Conservation (phyloP, 2,329 filamentous ascomycete species). For the Fusarium sambucinum region DNA sequence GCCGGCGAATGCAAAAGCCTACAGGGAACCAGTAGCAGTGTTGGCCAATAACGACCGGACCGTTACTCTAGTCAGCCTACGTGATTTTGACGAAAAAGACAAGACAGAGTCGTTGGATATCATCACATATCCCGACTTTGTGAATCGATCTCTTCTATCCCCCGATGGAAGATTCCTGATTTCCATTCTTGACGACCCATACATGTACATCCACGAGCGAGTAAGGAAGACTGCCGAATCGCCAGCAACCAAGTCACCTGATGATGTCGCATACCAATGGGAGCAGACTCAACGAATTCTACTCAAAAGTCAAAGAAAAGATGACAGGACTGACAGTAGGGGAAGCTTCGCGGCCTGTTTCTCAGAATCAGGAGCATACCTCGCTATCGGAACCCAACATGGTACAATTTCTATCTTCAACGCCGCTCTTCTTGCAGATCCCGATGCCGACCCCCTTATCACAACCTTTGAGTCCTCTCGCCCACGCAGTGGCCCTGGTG, state of each 20-base stretch:
- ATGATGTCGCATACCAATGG: conserved; percentile 62
- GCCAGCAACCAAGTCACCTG: conserved; percentile 38
- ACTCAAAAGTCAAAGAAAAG: conserved; percentile 68
- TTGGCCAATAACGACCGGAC: conserved; percentile 93
- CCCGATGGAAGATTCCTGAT: conserved; percentile 85
- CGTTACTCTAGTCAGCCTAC: conserved; percentile 84
- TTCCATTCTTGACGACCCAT: conserved; percentile 88
- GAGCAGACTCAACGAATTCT: conserved; percentile 63
- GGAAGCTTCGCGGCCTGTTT: conserved; percentile 85
- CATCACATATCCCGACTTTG: conserved; percentile 81
- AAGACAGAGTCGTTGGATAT: conserved; percentile 72
- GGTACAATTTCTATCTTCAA: conserved; percentile 83
- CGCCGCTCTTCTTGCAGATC: conserved; percentile 60
- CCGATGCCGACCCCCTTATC: conserved; percentile 71
- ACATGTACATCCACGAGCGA: conserved; percentile 83
- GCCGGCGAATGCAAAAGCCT: conserved; percentile 53
- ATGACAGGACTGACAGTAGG: conserved; percentile 67
- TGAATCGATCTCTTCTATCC: conserved; percentile 95
- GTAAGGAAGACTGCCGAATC: conserved; percentile 53
- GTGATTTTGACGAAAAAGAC: conserved; percentile 63
- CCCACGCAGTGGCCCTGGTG: conserved; percentile 76
- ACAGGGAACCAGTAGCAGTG: conserved; percentile 71
- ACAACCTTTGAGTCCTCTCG: conserved; percentile 83
- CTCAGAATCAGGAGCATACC: conserved; percentile 75
- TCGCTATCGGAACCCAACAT: conserved; percentile 84